Evolutionary conservation across 768 basidiomycete species (phyloP).

Genomic region (Termitomyces sp.): DNA sequence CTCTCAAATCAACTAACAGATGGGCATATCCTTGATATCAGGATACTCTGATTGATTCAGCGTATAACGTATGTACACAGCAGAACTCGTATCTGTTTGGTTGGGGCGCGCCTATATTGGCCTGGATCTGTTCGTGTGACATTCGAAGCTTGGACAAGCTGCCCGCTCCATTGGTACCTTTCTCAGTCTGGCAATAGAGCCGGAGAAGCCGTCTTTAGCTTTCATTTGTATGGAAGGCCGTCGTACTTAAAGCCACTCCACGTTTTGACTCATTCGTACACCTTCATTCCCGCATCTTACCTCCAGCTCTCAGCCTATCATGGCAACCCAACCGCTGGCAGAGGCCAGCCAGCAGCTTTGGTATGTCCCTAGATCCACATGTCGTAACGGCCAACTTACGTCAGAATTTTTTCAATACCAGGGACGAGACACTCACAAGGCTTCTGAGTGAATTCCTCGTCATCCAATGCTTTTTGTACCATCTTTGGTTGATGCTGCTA

Average conservation of each 20-base stretch:
- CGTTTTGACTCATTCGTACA: constrained; percentile 32
- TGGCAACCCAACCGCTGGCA: constrained; percentile 53
- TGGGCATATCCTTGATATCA: constrained; percentile 13
- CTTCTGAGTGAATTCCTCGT: constrained; percentile 45
- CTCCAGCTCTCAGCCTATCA: constrained; percentile 35
- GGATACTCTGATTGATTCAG: constrained; percentile 11
- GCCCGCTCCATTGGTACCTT: constrained; percentile 42
- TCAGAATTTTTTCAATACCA: constrained; percentile 22
- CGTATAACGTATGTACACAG: constrained; percentile 10
- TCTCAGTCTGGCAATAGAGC: constrained; percentile 44
- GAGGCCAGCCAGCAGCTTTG: constrained; percentile 65
- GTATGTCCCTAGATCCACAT: constrained; percentile 33
- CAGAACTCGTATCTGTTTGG: constrained; percentile 5
- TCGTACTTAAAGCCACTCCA: constrained; percentile 45
- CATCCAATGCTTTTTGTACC: background rate
- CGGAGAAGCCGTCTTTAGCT: constrained; percentile 52
- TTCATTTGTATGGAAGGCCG: constrained; percentile 42
- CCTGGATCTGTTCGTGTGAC: constrained; percentile 36
- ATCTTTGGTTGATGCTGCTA: constrained; percentile 3
- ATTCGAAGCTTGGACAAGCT: constrained; percentile 41
- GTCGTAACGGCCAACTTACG: constrained; percentile 7
- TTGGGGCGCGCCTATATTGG: constrained; percentile 7
- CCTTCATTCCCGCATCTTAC: constrained; percentile 38
- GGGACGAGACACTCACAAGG: constrained; percentile 66
- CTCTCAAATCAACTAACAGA: constrained; percentile 8